Evolutionary conservation across 1,284 basidiomycete species (phyloP), one percentile per base, ranked within the genome.

Genomic region (Caloboletus inedulis): DNA sequence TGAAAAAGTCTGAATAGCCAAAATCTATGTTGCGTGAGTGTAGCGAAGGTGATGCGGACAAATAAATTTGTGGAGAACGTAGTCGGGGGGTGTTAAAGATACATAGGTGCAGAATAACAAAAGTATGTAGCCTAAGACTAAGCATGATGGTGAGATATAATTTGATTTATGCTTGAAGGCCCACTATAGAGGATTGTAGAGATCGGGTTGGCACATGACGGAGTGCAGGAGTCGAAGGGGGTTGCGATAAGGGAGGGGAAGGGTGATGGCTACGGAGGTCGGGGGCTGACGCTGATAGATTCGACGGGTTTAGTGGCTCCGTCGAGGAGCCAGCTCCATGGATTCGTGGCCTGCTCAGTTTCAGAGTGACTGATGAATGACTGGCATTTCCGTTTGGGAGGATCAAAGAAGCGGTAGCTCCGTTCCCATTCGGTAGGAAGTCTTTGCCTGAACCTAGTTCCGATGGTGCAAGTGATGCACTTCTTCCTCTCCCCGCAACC

Each of bases 401-500:
- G 25, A 62, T 51, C 35, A 54, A 49, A 30, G 64, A 52, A 18
- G 40, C 16, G 29, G 33, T 29, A 33, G 44, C 48, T 23, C 56
- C 51, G 14, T 49, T 53, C 19, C 54, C 61, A 27, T 56, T 64
- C 19, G 49, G 48, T 9, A 55, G 45, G 3, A 46, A 31, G 30
- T 52, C 48, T 29, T 46, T 54, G 51, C 42, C 53, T 35, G 60
- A 37, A 31, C 41, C 47, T 37, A 47, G 63, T 48, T 70, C 69
- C 3, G 57, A 66, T 35, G 62, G 60, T 23, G 65, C 57, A 48
- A 63, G 54, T 16, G 65, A 66, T 55, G 60, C 68, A 53, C 71
- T 72, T 56, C 71, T 71, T 57, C 65, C 68, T 56, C 76, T 68
- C 52, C 74, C 73, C 23, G 81, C 73, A 10, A 72, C 79, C 16